Evolutionary conservation across 805 yeast genomes (phyloP).

Genomic region (Danielia oregonensis): DNA sequence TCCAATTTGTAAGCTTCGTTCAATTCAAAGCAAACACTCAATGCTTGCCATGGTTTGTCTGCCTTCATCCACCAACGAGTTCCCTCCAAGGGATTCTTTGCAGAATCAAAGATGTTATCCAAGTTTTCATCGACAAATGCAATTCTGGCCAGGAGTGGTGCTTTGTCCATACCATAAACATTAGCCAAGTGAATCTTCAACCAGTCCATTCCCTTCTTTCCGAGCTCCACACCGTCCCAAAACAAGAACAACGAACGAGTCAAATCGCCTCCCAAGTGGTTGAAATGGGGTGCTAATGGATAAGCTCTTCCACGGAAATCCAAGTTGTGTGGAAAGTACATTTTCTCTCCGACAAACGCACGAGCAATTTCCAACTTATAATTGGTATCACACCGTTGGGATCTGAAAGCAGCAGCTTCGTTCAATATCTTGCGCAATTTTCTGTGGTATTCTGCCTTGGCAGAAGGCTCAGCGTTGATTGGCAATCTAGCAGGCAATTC

Average conservation of each 20-base stretch:
- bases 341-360: conserved; percentile 73
- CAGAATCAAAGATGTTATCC: conserved; percentile 53
- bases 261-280: conserved; percentile 77
- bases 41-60: conserved; percentile 82
- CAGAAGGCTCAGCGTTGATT: conserved; percentile 66
- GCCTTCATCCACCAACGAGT: conserved; percentile 67
- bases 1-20: conserved; percentile 55
- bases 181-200: conserved; percentile 73
- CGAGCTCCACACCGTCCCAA: conserved; percentile 74
- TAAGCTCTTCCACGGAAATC: conserved; percentile 86
- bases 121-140: conserved; percentile 55
- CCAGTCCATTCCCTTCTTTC: conserved; percentile 66
- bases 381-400: conserved; percentile 90
- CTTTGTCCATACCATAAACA: conserved; percentile 71
- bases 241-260: conserved; percentile 67
- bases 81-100: conserved; percentile 56
- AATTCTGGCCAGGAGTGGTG: conserved; percentile 61
- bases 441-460: conserved; percentile 63
- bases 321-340: conserved; percentile 75
- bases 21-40: conserved; percentile 67
- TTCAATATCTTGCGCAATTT: conserved; percentile 54
- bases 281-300: conserved; percentile 76
- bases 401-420: conserved; percentile 64
- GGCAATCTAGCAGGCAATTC: conserved; percentile 52
- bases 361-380: conserved; percentile 94